Evolutionary conservation across 1,284 basidiomycete genomes (phyloP), one percentile per base, ranked within the genome.

Genomic region (Nidula niveotomentosa): DNA sequence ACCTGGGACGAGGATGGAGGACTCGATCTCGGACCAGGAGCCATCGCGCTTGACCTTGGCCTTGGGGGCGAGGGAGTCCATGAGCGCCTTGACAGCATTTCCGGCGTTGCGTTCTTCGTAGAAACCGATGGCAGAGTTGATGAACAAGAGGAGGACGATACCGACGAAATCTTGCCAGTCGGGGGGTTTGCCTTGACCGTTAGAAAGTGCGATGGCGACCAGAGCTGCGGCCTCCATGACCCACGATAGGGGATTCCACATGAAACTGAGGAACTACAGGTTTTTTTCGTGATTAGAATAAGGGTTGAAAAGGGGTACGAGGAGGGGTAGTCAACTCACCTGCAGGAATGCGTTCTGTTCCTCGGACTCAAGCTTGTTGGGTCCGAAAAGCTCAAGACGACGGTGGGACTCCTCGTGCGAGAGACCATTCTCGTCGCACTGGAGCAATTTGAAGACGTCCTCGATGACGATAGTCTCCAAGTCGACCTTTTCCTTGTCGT

Each of bases 231-330:
- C 94, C 76, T 99, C 96, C 96, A 98, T 99, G 77, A 98, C 96
- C 95, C 96, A 98, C 43, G 95, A 97, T 23, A 98, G 83, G 52
- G 95, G 95, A 78, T 97, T 97, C 94, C 94, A 96, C 94, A 96
- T 96, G 83, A 97, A 98, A 70, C 87, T 88, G 67, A 97, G 79
- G 79, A 97, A 97, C 90, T 97, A 73, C 12, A 68, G 61, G 58
- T 36, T 7, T 47, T 36, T 53, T 12, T 54, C 51, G 18, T 39
- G 46, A 53, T 5, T 52, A 44, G 6, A 12, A 13, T 44, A 44
- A 56, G 12, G 1, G 30, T 49, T 23, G 35, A 49, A 50, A 58
- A 35, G 36, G 18, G 18, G 48, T 51, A 30, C 35, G 44, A 23
- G 34, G 39, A 8, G 48, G 48, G 58, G 54, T 47, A 9, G 66